A percentile compares a stretch with the other conserved stretches of the same genome.
Conservation (phyloP, 164 flowering plant species). For the Akebia trifoliata region DNA sequence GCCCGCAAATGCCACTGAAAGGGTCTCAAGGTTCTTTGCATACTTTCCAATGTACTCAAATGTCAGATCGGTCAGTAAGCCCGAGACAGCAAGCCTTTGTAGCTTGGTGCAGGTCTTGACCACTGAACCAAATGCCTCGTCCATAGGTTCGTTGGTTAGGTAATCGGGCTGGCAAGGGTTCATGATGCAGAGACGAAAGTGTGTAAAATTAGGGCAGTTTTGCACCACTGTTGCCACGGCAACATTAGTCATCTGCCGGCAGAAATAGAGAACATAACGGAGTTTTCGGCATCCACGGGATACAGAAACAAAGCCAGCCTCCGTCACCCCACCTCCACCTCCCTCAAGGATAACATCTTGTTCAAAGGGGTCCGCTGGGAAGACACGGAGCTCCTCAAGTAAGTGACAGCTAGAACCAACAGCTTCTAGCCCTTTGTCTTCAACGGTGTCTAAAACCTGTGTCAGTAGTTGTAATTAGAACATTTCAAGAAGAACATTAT, state of each 20-base stretch:
- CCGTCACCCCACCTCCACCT: constrained; percentile 44
- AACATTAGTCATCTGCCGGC: constrained; percentile 76
- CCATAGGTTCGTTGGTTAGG: constrained; percentile 65
- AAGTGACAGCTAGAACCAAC: constrained; percentile 54
- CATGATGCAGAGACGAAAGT: constrained; percentile 82
- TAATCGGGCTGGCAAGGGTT: constrained; percentile 62
- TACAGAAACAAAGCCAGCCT: constrained; percentile 65
- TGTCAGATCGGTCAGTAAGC: constrained; percentile 61
- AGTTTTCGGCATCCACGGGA: constrained; percentile 76
- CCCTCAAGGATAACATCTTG: constrained; percentile 37
- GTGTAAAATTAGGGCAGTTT: constrained; percentile 75
- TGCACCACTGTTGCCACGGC: constrained; percentile 58
- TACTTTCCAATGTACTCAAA: constrained; percentile 71
- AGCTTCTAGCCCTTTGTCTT: constrained; percentile 71
- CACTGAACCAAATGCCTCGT: constrained; percentile 75
- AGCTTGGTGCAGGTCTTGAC: constrained; percentile 62
- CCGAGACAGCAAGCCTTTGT: constrained; percentile 68
- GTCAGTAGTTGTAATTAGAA: background rate
- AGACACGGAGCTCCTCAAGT: constrained; percentile 81
- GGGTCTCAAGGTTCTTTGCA: constrained; percentile 65
- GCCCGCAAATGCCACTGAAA: constrained; percentile 89
- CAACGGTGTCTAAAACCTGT: constrained; percentile 70
- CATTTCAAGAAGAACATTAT: too few relatives aligned
- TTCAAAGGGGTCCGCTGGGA: constrained; percentile 58
- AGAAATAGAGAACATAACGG: constrained; percentile 69